Conservation (phyloP, 1,139 yeast species). For the Candida labiduridarum region DNA sequence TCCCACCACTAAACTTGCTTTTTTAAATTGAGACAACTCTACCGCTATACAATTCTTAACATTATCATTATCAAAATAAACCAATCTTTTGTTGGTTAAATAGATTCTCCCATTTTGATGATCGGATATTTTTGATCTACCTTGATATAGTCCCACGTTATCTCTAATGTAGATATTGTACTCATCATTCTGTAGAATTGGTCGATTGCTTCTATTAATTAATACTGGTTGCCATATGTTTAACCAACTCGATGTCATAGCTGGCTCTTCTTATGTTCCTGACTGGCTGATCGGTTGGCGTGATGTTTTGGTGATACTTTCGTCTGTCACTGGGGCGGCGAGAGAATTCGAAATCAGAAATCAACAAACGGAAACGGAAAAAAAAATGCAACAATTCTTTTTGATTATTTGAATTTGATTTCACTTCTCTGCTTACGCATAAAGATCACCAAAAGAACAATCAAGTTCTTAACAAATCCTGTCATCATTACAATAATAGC, state of each 20-base stretch:
- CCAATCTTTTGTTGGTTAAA: constrained; percentile 70
- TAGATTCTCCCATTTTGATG: constrained; percentile 80
- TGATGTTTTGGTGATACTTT: neutral
- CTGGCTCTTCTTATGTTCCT: neutral
- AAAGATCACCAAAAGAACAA: neutral
- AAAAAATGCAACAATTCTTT: neutral
- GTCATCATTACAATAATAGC: neutral
- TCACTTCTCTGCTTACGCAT: neutral
- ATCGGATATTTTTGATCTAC: constrained; percentile 60
- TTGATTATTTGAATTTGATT: neutral
- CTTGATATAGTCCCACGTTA: constrained; percentile 70
- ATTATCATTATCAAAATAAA: constrained; percentile 63
- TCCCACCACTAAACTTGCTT: constrained; percentile 54
- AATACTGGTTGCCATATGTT: constrained; percentile 40
- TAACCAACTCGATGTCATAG: constrained; percentile 16
- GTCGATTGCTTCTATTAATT: constrained; percentile 51
- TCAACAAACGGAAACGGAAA: neutral
- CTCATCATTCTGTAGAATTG: constrained; percentile 43
- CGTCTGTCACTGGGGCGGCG: neutral
- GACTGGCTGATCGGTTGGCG: neutral
- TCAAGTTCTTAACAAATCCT: neutral
- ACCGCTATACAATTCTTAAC: constrained; percentile 52
- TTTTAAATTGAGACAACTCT: constrained; percentile 47
- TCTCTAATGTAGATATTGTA: constrained; percentile 51
- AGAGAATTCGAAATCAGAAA: neutral